These are phyloP conservation scores for Pistacia integerrima DNA, from an alignment of 345 rosid genomes.

Conservation along the genomic window DNA sequence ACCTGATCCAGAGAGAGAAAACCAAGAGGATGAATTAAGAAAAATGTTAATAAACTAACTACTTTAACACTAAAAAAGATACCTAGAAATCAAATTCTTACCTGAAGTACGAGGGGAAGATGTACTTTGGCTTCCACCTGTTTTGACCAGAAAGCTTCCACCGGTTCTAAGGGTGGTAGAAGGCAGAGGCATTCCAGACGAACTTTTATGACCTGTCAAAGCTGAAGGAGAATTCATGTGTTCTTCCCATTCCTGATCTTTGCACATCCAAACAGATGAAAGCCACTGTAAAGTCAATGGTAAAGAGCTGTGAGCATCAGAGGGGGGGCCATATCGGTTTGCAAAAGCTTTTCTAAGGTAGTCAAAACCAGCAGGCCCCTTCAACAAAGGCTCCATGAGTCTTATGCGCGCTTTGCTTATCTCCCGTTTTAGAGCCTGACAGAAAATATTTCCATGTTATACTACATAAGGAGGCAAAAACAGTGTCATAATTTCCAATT, in stretches of 20 bases:
- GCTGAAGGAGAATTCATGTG: slow-evolving; percentile 54
- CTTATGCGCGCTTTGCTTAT: slow-evolving; percentile 72
- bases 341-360: slow-evolving; percentile 69
- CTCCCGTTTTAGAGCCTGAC: slow-evolving; percentile 71
- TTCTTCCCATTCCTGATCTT: slow-evolving; percentile 77
- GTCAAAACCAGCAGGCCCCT: slow-evolving; percentile 83
- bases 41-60: not conserved
- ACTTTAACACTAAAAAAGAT: no score
- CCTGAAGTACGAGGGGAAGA: slow-evolving; percentile 22
- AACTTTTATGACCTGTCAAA: slow-evolving; percentile 39
- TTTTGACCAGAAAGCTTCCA: slow-evolving; percentile 50
- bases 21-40: not conserved
- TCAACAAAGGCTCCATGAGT: slow-evolving; percentile 75
- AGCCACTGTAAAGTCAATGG: slow-evolving; percentile 67
- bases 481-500: not conserved
- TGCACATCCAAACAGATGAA: slow-evolving; percentile 47
- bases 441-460: slow-evolving; percentile 5
- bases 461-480: not conserved
- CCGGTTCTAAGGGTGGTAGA: slow-evolving; percentile 72
- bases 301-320: slow-evolving; percentile 52
- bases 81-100: not conserved
- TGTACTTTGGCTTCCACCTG: slow-evolving; percentile 26
- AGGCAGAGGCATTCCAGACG: slow-evolving; percentile 49
- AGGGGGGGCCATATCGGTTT: slow-evolving; percentile 53
- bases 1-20: slow-evolving; percentile 35